phyloP scores from a whole-genome alignment of 2,329 filamentous ascomycete species.

The Colletotrichum godetiae region DNA sequence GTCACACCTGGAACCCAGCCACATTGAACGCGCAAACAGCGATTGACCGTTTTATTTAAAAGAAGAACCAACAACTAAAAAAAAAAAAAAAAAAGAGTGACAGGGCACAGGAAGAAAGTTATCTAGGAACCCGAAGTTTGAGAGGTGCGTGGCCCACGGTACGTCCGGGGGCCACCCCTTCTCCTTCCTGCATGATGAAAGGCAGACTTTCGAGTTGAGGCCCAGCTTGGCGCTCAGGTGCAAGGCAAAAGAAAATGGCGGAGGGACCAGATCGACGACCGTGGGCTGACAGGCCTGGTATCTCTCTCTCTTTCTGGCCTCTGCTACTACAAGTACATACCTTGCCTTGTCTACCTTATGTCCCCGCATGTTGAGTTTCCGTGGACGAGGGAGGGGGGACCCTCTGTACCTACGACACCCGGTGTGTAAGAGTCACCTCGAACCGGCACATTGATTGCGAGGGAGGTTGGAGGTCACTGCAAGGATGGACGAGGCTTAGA shows the following conservation, averaged over 20 bases:
- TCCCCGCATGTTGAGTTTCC: not conserved
- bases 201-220: conserved; percentile 9
- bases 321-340: no score
- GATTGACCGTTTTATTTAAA: not conserved
- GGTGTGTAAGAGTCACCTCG: not conserved
- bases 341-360: not conserved
- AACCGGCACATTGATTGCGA: conserved; percentile 5
- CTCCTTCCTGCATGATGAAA: conserved; percentile 18
- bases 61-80: not conserved
- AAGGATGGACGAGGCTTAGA: conserved; percentile 26
- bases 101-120: no score
- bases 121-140: not conserved
- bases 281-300: not conserved
- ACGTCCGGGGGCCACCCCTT: not conserved
- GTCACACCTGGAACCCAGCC: not conserved
- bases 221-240: not conserved
- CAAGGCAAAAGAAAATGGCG: not conserved
- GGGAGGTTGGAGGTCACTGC: not conserved
- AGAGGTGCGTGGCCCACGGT: conserved; percentile 15
- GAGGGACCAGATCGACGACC: not conserved
- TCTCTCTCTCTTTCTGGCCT: not conserved
- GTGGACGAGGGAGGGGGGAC: not conserved
- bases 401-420: conserved; percentile 13
- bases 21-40: conserved; percentile 11
- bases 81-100: not conserved